Percentiles rank a stretch among this genome's conserved stretches.
Evolutionary conservation across 2,329 filamentous ascomycete species (phyloP).

Genomic region (Alternaria incomplexa): DNA sequence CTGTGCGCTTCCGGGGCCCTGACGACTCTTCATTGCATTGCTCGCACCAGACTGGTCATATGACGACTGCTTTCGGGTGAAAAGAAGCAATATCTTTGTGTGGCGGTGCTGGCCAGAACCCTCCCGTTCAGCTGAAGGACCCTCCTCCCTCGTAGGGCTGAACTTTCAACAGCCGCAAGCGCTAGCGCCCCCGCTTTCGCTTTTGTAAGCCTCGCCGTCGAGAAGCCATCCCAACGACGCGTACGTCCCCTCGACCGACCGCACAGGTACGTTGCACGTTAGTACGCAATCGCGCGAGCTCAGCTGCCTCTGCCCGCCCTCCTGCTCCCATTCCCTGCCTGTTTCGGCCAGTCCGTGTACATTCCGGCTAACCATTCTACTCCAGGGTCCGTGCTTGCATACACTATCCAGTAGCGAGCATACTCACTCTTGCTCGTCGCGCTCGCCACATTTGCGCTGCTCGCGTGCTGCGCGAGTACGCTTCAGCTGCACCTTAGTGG

Average conservation of each 20-base stretch:
- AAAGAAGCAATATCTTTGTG: constrained; percentile 16
- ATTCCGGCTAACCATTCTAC: constrained; percentile 10
- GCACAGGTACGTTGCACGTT: constrained; percentile 17
- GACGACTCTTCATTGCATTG: constrained; percentile 4
- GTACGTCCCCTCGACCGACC: constrained; percentile 1
- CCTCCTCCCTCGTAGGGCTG: constrained; percentile 10
- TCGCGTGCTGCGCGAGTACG: constrained; percentile 29
- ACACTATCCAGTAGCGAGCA: constrained; percentile 24
- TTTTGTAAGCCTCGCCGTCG: constrained; percentile 23
- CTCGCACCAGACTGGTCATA: background rate
- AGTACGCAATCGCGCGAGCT: constrained; percentile 5
- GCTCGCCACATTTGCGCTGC: constrained; percentile 39
- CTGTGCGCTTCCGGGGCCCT: constrained; percentile 13
- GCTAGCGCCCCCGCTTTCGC: constrained; percentile 20
- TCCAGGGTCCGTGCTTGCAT: constrained; percentile 25
- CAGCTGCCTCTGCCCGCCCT: constrained; percentile 8
- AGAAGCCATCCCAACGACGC: constrained; percentile 15
- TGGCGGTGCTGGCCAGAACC: constrained; percentile 30
- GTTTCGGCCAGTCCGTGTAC: constrained; percentile 29
- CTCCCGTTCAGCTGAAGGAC: constrained; percentile 14
- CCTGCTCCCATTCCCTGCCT: constrained; percentile 21
- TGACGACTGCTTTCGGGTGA: constrained; percentile 2
- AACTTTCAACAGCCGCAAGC: constrained; percentile 11
- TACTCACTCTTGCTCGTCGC: constrained; percentile 17
- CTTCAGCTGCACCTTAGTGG: constrained; percentile 46